Evolutionary conservation across 345 rosid species (phyloP), one percentile per base, ranked within the genome.

Genomic region (Camelina laxa): DNA sequence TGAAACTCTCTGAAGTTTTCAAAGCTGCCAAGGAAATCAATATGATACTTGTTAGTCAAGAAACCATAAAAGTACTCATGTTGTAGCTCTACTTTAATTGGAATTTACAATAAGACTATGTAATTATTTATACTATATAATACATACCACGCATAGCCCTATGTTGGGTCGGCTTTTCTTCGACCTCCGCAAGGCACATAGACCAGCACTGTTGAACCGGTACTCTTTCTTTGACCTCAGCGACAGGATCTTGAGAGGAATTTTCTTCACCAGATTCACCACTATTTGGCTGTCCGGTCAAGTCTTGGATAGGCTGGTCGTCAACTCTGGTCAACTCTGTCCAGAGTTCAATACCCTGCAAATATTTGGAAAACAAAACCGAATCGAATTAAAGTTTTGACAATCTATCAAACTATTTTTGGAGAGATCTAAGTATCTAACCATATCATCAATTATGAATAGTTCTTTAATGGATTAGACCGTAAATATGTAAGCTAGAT

Each of bases 271-370:
- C 51, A 8, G 75, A 16, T 38, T 24, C 16, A 33, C 47, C 49
- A 56, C 47, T 58, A 2, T 31, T 36, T 57, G 51, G 19, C 33
- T 64, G 70, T 44, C 64, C 56, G 45, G 48, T 41, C 41, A 48
- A 53, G 12, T 17, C 22, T 62, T 48, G 48, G 11, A 9, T 49
- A 36, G 31, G 55, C 44, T 51, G 56, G 6, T 73, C 27, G 19
- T 27, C 65, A 15, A 65, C 49, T 31, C 57, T 65, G 8, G 65
- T 65, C 13, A 74, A 55, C 27, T 73, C 77, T 73, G 3, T 55
- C 64, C 56, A 73, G 24, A 73, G 11, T 10, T 64, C 35, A 35
- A 58, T 74, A 74, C 73, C 16, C 78, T 74, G 51, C 27, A 16
- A 47, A 21, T 10, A 24, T 6, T 21, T 27, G 5, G 33, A 22